phyloP scores from a whole-genome alignment of 208 protist genomes.

The Crithidia sp. region DNA sequence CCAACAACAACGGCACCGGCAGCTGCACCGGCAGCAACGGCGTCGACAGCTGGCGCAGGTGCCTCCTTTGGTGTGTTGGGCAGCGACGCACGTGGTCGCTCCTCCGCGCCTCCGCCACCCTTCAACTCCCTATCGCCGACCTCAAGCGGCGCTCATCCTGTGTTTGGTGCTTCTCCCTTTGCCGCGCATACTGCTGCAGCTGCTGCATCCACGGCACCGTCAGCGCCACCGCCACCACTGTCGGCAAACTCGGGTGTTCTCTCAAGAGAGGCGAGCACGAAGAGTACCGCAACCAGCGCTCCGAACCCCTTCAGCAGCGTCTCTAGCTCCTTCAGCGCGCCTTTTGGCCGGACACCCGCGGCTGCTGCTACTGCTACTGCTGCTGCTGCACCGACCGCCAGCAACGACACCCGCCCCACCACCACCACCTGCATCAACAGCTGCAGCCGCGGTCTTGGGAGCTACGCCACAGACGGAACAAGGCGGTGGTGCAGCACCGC shows the following conservation, averaged over 20 bases:
- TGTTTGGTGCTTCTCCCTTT: too few relatives aligned
- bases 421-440: not conserved
- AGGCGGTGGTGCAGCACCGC: too few relatives aligned
- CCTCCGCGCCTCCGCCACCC: too few relatives aligned
- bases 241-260: not conserved
- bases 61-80: too few relatives aligned
- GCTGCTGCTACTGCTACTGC: not conserved
- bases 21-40: too few relatives aligned
- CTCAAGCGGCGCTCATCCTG: too few relatives aligned
- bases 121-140: too few relatives aligned
- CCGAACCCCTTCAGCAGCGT: slow-evolving; percentile 1
- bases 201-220: not conserved
- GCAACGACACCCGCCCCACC: not conserved
- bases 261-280: not conserved
- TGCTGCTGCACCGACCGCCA: not conserved
- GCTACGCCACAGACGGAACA: not conserved
- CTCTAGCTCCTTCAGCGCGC: slow-evolving; percentile 5
- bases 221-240: not conserved
- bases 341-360: not conserved
- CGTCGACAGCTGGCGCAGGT: too few relatives aligned
- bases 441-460: not conserved
- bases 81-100: too few relatives aligned
- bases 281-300: not conserved
- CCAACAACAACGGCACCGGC: too few relatives aligned
- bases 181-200: too few relatives aligned